A percentile compares a stretch with the other conserved stretches of the same genome.
These are phyloP conservation scores for Haplosporangium gracile DNA, from an alignment of 192 early-diverging fungal genomes.

Conservation along the genomic window DNA sequence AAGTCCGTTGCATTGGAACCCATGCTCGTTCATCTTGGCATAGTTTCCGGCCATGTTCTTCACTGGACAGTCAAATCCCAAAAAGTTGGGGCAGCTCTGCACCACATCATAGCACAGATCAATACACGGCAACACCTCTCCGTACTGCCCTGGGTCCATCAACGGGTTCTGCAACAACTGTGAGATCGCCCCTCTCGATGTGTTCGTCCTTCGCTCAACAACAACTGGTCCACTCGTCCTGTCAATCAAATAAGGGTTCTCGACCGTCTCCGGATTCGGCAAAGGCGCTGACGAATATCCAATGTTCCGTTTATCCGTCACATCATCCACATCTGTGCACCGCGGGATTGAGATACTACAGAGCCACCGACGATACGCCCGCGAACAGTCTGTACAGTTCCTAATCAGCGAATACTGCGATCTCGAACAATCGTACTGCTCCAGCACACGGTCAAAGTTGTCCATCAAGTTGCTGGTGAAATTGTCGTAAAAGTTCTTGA, in stretches of 20 bases:
- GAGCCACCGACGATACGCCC: conserved; percentile 69
- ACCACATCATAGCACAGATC: conserved; percentile 70
- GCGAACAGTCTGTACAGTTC: conserved; percentile 66
- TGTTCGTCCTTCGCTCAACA: conserved; percentile 17
- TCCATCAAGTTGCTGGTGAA: conserved; percentile 52
- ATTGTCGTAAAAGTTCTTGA: conserved; percentile 63
- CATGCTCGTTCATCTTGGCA: conserved; percentile 37
- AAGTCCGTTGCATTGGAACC: conserved; percentile 49
- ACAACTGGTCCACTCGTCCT: conserved; percentile 31
- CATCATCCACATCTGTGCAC: conserved; percentile 58
- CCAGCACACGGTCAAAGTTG: conserved; percentile 62
- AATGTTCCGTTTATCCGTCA: conserved; percentile 17
- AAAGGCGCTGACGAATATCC: conserved; percentile 23
- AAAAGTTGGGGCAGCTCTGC: conserved; percentile 68
- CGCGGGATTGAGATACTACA: conserved; percentile 69
- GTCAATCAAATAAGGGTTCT: conserved; percentile 50
- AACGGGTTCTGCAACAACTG: conserved; percentile 34
- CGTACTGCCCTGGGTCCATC: conserved; percentile 59
- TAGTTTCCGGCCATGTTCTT: conserved; percentile 58
- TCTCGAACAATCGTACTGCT: conserved; percentile 64
- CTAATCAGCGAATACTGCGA: conserved; percentile 69
- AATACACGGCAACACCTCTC: conserved; percentile 68
- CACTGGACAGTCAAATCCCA: conserved; percentile 66
- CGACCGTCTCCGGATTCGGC: background rate
- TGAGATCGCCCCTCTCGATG: conserved; percentile 28